phyloP scores from a whole-genome alignment of 2,329 filamentous ascomycete species.

The Penicillium sp. region DNA sequence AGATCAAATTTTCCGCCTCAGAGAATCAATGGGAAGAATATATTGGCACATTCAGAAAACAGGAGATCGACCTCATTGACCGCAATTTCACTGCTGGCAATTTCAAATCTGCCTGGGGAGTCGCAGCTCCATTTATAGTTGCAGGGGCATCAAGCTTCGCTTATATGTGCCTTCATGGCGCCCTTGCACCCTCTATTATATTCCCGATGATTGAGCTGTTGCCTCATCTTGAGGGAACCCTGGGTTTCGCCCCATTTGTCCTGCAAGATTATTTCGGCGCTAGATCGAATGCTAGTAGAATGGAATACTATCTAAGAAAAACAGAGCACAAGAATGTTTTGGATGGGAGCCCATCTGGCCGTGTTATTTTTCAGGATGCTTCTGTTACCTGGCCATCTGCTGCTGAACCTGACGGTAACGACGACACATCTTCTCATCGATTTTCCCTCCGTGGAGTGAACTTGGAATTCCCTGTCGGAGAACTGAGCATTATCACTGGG shows the following conservation, averaged over 20 bases:
- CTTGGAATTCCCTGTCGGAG: conserved; percentile 62
- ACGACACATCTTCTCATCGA: not conserved
- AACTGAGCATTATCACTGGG: conserved; percentile 70
- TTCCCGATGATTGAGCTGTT: conserved; percentile 5
- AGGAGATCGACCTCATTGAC: not conserved
- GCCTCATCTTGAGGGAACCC: conserved; percentile 1
- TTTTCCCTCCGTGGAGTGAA: conserved; percentile 55
- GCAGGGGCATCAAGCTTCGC: not conserved
- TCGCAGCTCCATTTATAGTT: not conserved
- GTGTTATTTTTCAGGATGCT: not conserved
- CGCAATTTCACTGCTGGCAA: not conserved
- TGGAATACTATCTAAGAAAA: not conserved
- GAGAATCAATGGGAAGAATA: conserved; percentile 73
- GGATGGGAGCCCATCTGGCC: not conserved
- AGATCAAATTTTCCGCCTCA: conserved; percentile 78
- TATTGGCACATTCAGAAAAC: conserved; percentile 59
- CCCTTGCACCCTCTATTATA: not conserved
- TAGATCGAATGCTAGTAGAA: not conserved
- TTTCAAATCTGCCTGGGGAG: not conserved
- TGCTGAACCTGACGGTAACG: not conserved
- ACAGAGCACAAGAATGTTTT: not conserved
- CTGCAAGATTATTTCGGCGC: conserved; percentile 4
- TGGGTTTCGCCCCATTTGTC: not conserved
- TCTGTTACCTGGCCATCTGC: conserved; percentile 4
- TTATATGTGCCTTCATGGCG: not conserved